Percentiles rank a stretch among this genome's conserved stretches.
Evolutionary conservation across 257 asterid genomes (phyloP).

Genomic region (Petunia axillaris): DNA sequence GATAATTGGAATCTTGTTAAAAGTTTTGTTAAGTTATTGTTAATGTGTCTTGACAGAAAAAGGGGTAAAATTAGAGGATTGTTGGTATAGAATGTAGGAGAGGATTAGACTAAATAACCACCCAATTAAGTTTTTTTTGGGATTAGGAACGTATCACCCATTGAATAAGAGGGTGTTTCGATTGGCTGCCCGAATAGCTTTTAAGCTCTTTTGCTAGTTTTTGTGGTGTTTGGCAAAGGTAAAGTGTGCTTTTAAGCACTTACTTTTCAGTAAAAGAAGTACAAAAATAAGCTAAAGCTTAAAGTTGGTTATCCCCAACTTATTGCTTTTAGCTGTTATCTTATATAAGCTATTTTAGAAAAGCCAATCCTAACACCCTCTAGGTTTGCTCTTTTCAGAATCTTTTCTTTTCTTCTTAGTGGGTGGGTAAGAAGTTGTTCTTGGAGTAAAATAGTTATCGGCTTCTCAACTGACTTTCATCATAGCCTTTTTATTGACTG

Average conservation of each 20-base stretch:
- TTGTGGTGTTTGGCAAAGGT: too few species aligned
- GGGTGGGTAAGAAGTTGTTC: not conserved
- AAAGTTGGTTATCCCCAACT: too few species aligned
- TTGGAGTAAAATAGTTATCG: not conserved
- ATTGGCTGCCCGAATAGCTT: too few species aligned
- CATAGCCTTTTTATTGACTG: not conserved
- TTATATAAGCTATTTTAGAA: too few species aligned
- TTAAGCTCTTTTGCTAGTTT: too few species aligned
- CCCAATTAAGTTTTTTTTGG: not conserved
- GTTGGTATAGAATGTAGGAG: conserved; percentile 1
- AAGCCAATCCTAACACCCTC: too few species aligned
- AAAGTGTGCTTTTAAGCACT: too few species aligned
- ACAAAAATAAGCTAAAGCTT: too few species aligned
- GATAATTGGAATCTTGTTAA: not conserved
- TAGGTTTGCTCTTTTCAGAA: not conserved
- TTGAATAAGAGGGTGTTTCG: too few species aligned
- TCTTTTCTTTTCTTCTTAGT: not conserved
- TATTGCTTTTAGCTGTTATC: too few species aligned
- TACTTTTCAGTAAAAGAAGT: too few species aligned
- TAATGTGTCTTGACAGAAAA: not conserved
- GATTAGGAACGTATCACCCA: too few species aligned
- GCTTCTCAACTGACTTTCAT: conserved; percentile 11
- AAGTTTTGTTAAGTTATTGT: not conserved
- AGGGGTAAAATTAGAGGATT: conserved; percentile 12
- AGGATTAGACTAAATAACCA: conserved; percentile 7